phyloP scores from a whole-genome alignment of 805 yeast genomes.

The Vanderwaltozyma tropicalis region DNA sequence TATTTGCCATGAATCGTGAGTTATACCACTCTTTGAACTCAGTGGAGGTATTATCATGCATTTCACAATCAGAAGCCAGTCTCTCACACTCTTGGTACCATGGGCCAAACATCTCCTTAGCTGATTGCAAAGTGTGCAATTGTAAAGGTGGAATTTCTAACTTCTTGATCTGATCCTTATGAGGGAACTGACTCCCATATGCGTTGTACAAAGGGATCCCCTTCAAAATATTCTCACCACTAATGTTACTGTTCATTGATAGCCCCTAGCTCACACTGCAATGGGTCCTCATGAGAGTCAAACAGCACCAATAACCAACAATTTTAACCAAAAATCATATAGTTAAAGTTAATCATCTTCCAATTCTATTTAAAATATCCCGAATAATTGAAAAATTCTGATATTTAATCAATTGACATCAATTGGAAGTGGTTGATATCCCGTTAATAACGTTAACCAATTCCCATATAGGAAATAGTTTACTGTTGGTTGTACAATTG shows the following conservation, averaged over 20 bases:
- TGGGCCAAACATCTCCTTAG: conserved; percentile 17
- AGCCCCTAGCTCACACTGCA: too few species aligned
- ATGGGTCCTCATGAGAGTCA: too few species aligned
- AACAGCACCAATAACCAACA: too few species aligned
- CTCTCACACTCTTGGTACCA: conserved; percentile 21
- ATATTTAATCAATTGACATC: too few species aligned
- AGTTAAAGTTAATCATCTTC: too few species aligned
- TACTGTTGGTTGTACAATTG: too few species aligned
- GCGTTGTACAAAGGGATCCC: conserved; percentile 14
- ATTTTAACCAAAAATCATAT: too few species aligned
- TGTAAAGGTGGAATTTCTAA: background rate
- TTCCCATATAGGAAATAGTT: too few species aligned
- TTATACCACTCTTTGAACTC: conserved; percentile 21
- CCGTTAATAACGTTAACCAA: too few species aligned
- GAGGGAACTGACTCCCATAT: conserved; percentile 17
- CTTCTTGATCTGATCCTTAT: background rate
- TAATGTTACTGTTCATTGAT: conserved; percentile 7
- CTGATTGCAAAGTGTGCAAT: background rate
- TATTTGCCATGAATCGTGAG: conserved; percentile 14
- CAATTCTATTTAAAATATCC: too few species aligned
- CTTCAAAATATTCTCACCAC: background rate
- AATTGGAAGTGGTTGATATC: too few species aligned
- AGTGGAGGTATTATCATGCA: conserved; percentile 6
- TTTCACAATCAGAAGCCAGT: conserved; percentile 7
- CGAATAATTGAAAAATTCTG: too few species aligned